Evolutionary conservation across 768 basidiomycete genomes (phyloP).

Genomic region (Neoboletus subvelutipes): DNA sequence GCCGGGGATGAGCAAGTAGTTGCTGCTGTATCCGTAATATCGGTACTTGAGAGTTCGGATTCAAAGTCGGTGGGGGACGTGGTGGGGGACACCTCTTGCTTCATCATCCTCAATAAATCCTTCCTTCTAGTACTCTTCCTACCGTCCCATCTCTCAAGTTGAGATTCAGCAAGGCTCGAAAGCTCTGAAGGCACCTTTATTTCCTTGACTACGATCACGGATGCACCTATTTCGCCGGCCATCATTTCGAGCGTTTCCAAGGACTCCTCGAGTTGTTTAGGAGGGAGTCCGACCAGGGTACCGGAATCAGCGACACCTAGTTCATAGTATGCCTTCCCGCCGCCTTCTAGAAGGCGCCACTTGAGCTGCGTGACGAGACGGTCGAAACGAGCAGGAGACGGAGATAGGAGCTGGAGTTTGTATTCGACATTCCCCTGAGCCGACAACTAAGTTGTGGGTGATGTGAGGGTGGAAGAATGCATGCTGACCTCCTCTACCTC

Average conservation of each 20-base stretch:
- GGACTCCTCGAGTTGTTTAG: conserved; percentile 73
- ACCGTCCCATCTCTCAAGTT: conserved; percentile 35
- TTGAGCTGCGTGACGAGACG: conserved; percentile 93
- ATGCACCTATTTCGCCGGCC: conserved; percentile 92
- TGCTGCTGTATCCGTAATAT: conserved; percentile 41
- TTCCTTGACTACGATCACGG: conserved; percentile 88
- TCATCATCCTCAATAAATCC: conserved; percentile 25
- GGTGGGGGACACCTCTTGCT: conserved; percentile 33
- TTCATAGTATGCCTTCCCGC: conserved; percentile 83
- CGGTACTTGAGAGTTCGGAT: conserved; percentile 37
- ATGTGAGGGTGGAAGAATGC: neutral
- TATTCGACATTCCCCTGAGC: conserved; percentile 87
- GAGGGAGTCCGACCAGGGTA: conserved; percentile 74
- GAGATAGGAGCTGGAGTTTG: conserved; percentile 85
- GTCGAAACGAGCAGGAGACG: conserved; percentile 71
- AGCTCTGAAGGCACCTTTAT: conserved; percentile 69
- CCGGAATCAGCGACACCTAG: conserved; percentile 86
- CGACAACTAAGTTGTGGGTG: neutral
- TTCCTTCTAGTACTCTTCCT: conserved; percentile 38
- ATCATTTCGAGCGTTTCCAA: conserved; percentile 89
- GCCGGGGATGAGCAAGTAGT: conserved; percentile 7
- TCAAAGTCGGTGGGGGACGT: conserved; percentile 40
- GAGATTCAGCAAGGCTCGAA: conserved; percentile 34
- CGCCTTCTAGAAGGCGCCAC: conserved; percentile 87
- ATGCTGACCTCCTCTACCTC: conserved; percentile 63